Percentiles rank a stretch among this genome's conserved stretches.
Evolutionary conservation across 495 filamentous ascomycete genomes (phyloP).

Genomic region (Pyrenula massariospora): DNA sequence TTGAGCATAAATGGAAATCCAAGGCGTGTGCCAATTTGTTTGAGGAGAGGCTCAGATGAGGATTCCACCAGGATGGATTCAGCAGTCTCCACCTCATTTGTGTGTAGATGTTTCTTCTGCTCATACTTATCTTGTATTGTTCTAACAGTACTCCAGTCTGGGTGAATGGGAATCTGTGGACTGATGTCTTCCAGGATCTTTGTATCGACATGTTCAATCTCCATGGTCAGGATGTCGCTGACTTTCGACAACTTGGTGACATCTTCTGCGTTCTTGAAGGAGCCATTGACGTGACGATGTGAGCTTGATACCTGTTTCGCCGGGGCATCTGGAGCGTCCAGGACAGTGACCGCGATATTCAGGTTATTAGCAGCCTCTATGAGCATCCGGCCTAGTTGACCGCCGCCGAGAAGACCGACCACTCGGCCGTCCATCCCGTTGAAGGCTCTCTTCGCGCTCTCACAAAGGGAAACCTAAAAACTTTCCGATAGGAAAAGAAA

Average conservation of each 20-base stretch:
- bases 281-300: constrained; percentile 64
- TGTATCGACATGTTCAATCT: constrained; percentile 96
- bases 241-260: constrained; percentile 64
- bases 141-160: constrained; percentile 78
- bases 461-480: too few relatives aligned
- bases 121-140: constrained; percentile 93
- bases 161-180: constrained; percentile 53
- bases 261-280: constrained; percentile 67
- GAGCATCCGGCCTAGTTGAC: constrained; percentile 93
- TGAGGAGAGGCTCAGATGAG: constrained; percentile 43
- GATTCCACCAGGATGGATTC: constrained; percentile 49
- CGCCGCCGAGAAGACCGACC: constrained; percentile 61
- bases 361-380: constrained; percentile 80
- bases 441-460: too few relatives aligned
- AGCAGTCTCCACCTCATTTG: constrained; percentile 58
- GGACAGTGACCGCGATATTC: constrained; percentile 66
- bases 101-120: constrained; percentile 73
- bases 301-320: constrained; percentile 85
- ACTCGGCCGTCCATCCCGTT: constrained; percentile 4
- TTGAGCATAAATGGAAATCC: constrained; percentile 95
- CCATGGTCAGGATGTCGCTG: constrained; percentile 84
- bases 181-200: constrained; percentile 78
- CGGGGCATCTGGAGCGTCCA: constrained; percentile 69
- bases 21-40: constrained; percentile 48
- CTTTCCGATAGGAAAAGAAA: too few relatives aligned